phyloP scores from a whole-genome alignment of 495 filamentous ascomycete genomes.

The Penicillium canescens region DNA sequence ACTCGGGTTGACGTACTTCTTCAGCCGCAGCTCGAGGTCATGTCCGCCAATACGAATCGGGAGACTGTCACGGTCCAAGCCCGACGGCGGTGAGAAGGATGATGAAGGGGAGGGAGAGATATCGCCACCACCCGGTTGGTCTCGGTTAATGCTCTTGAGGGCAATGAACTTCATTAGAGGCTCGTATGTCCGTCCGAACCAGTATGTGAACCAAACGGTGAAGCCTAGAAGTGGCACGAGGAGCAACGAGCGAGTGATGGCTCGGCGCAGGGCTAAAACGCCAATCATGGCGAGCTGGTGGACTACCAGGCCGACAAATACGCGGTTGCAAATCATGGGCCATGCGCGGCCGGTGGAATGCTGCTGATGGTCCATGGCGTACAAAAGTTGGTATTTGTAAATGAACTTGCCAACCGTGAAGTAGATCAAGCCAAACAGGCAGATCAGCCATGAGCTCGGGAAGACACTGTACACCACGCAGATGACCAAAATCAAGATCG shows the following conservation, averaged over 20 bases:
- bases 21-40: conserved; percentile 41
- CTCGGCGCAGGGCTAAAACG: conserved; percentile 71
- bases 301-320: conserved; percentile 78
- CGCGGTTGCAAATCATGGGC: conserved; percentile 90
- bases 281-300: conserved; percentile 93
- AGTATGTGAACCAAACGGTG: conserved; percentile 83
- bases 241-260: conserved; percentile 67
- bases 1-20: conserved; percentile 49
- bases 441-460: conserved; percentile 76
- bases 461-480: conserved; percentile 94
- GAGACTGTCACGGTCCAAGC: conserved; percentile 45
- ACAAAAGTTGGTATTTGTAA: conserved; percentile 97
- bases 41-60: conserved; percentile 42
- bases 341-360: conserved; percentile 93
- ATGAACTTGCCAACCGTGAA: conserved; percentile 89
- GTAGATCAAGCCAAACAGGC: conserved; percentile 82
- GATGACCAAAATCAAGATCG: conserved; percentile 87
- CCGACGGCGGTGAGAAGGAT: conserved; percentile 42
- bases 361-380: conserved; percentile 96
- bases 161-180: conserved; percentile 92
- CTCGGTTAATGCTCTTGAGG: conserved; percentile 73
- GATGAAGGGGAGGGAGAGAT: conserved; percentile 38
- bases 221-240: conserved; percentile 73
- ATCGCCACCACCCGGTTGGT: conserved; percentile 37
- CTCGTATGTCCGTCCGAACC: conserved; percentile 72